These are phyloP conservation scores for Ailanthus altissimus DNA, from an alignment of 345 rosid species.

Conservation along the genomic window DNA sequence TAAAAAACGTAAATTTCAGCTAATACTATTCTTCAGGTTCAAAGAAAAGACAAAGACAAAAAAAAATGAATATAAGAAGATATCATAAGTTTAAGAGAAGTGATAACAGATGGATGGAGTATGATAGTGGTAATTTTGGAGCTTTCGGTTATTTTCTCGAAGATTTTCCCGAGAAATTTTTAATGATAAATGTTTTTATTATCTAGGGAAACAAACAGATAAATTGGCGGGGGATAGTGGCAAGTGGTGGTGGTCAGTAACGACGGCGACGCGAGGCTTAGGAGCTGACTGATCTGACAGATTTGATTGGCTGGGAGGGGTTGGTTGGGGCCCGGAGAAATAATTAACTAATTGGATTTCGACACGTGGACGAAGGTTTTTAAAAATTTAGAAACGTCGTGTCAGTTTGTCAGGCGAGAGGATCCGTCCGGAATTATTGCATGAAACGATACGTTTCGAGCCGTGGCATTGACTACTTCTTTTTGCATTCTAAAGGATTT, in stretches of 20 bases:
- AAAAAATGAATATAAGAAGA: too few species aligned
- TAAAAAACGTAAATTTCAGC: too few species aligned
- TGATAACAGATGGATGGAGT: too few species aligned
- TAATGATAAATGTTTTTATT: not conserved
- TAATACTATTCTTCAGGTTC: too few species aligned
- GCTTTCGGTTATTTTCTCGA: not conserved
- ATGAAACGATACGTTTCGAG: not conserved
- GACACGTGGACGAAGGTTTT: not conserved
- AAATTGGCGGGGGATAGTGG: not conserved
- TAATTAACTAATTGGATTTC: not conserved
- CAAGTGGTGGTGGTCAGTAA: not conserved
- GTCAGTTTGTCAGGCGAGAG: not conserved
- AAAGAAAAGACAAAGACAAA: too few species aligned
- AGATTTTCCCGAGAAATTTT: not conserved
- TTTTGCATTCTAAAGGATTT: not conserved
- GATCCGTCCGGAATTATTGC: not conserved
- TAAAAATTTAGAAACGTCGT: not conserved
- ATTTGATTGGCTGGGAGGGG: not conserved
- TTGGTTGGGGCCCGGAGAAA: not conserved
- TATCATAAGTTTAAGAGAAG: too few species aligned
- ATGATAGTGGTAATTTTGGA: not conserved
- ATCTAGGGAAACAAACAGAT: not conserved
- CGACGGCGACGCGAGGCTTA: not conserved
- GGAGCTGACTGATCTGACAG: not conserved
- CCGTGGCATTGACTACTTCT: not conserved